Percentiles rank a stretch among this genome's conserved stretches.
Conservation (phyloP, 805 yeast species). For the Ogataea salicorniae region DNA sequence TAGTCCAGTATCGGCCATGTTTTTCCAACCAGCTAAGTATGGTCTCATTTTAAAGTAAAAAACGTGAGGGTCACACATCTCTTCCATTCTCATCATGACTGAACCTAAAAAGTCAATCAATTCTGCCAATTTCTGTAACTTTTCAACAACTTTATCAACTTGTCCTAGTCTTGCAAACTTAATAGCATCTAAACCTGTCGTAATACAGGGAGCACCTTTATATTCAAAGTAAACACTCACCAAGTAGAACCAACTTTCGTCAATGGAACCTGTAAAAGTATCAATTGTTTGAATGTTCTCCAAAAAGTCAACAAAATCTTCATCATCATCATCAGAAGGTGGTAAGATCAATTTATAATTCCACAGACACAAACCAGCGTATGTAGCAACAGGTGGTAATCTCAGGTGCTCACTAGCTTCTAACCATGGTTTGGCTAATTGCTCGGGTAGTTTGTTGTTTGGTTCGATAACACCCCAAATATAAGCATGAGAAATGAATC, state of each 20-base stretch:
- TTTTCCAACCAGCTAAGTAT: slow-evolving; percentile 89
- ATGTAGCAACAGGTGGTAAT: slow-evolving; percentile 83
- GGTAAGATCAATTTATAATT: slow-evolving; percentile 67
- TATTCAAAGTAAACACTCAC: slow-evolving; percentile 84
- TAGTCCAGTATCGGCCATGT: slow-evolving; percentile 83
- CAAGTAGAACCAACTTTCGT: slow-evolving; percentile 91
- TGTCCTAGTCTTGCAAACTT: slow-evolving; percentile 47
- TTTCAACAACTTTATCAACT: slow-evolving; percentile 33
- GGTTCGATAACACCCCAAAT: slow-evolving; percentile 78
- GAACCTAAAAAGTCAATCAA: slow-evolving; percentile 68
- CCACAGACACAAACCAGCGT: slow-evolving; percentile 86
- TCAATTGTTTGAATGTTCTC: slow-evolving; percentile 71
- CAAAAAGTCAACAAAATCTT: slow-evolving; percentile 35
- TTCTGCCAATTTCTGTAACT: slow-evolving; percentile 66
- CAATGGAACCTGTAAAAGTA: slow-evolving; percentile 86
- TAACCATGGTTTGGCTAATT: slow-evolving; percentile 67
- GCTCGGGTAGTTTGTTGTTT: slow-evolving; percentile 56
- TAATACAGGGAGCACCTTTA: slow-evolving; percentile 68
- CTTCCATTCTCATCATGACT: slow-evolving; percentile 76
- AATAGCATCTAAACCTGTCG: slow-evolving; percentile 64
- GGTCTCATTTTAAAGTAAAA: slow-evolving; percentile 86
- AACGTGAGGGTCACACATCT: slow-evolving; percentile 91
- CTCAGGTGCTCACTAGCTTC: slow-evolving; percentile 53
- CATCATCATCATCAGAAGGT: slow-evolving; percentile 11
- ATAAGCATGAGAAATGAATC: slow-evolving; percentile 83